phyloP scores from a whole-genome alignment of 768 basidiomycete species.

The Pulveroboletus frians region DNA sequence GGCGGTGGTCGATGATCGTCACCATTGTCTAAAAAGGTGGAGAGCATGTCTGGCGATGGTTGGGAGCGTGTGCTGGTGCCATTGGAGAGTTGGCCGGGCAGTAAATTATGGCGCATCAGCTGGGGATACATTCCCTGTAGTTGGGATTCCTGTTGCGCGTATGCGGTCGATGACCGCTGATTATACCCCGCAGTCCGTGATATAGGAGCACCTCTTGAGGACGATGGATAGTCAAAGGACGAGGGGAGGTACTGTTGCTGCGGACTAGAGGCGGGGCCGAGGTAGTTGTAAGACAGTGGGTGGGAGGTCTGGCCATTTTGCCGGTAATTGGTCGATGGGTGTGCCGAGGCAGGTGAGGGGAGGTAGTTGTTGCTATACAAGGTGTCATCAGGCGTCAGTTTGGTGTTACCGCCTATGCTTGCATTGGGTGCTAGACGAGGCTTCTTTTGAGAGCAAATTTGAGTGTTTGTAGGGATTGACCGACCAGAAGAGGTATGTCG shows the following conservation, averaged over 20 bases:
- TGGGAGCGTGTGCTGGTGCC: slow-evolving; percentile 19
- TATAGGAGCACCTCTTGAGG: slow-evolving; percentile 21
- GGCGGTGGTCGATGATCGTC: slow-evolving; percentile 26
- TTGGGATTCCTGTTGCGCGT: slow-evolving; percentile 27
- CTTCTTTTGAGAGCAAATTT: slow-evolving; percentile 25
- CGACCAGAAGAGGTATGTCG: slow-evolving; percentile 31
- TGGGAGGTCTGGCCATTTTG: slow-evolving; percentile 28
- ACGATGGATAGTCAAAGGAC: slow-evolving; percentile 28
- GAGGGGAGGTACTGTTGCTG: slow-evolving; percentile 24
- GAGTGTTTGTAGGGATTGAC: slow-evolving; percentile 26
- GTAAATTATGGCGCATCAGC: slow-evolving; percentile 26
- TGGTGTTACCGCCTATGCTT: slow-evolving; percentile 18
- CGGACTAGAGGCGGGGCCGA: slow-evolving; percentile 12
- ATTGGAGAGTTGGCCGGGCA: slow-evolving; percentile 16
- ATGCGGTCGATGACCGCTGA: slow-evolving; percentile 21
- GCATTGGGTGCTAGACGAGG: slow-evolving; percentile 26
- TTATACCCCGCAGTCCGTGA: slow-evolving; percentile 24
- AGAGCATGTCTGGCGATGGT: slow-evolving; percentile 26
- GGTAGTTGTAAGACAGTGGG: slow-evolving; percentile 23
- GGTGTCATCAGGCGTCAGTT: slow-evolving; percentile 26
- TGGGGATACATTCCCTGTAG: slow-evolving; percentile 30
- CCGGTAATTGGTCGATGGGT: slow-evolving; percentile 25
- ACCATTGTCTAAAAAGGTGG: slow-evolving; percentile 26
- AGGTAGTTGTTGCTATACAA: slow-evolving; percentile 29
- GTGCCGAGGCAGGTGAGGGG: slow-evolving; percentile 28